Conservation (phyloP, 148 eudicot genomes). For the Vaccinium corymbosum region DNA sequence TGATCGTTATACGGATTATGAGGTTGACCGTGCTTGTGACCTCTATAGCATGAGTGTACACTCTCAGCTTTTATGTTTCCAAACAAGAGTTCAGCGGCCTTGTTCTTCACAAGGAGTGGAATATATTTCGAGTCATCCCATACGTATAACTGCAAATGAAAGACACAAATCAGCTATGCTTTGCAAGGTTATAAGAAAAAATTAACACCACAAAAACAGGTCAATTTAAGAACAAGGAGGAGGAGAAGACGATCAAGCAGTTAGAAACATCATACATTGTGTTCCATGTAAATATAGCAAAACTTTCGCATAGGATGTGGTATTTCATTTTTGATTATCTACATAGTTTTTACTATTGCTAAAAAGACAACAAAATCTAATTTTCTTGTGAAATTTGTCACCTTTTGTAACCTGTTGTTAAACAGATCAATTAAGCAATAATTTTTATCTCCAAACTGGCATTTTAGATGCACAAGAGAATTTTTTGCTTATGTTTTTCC, state of each 20-base stretch:
- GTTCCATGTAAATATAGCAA: not conserved
- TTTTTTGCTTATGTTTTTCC: not conserved
- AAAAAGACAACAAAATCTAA: too few species aligned
- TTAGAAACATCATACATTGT: not conserved
- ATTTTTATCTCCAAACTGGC: not conserved
- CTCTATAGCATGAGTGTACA: conserved; percentile 47
- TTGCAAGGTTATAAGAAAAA: not conserved
- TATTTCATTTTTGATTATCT: not conserved
- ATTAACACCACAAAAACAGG: not conserved
- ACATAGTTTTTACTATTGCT: too few species aligned
- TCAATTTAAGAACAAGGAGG: not conserved
- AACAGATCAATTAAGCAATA: too few species aligned
- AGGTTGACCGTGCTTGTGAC: conserved; percentile 24
- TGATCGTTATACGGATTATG: not conserved
- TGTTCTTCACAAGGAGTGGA: conserved; percentile 65
- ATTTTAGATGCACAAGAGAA: not conserved
- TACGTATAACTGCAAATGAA: conserved; percentile 60
- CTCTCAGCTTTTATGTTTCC: conserved; percentile 71
- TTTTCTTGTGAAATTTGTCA: too few species aligned
- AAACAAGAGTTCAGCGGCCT: conserved; percentile 72
- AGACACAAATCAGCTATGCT: not conserved
- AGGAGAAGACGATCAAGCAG: not conserved
- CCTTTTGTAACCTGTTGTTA: too few species aligned
- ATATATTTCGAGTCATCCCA: conserved; percentile 72
- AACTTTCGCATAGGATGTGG: not conserved